Percentiles rank a stretch among this genome's conserved stretches.
phyloP scores from a whole-genome alignment of 345 rosid genomes.

The Citrus inodora region DNA sequence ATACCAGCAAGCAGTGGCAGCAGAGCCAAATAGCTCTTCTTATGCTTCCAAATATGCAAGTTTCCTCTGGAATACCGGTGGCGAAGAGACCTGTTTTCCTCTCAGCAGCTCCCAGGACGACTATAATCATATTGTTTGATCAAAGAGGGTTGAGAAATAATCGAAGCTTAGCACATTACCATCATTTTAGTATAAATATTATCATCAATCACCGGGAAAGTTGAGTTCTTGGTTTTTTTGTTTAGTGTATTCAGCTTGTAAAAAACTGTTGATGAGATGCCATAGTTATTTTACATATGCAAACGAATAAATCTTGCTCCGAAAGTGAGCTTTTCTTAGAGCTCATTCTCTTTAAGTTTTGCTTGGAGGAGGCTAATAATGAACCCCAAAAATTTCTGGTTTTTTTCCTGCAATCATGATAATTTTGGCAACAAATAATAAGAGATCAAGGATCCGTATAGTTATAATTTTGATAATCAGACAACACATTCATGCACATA shows the following conservation, averaged over 20 bases:
- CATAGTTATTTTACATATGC: neutral
- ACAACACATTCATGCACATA: neutral
- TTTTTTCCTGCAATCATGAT: neutral
- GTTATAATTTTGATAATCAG: neutral
- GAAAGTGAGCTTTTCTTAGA: too few relatives aligned
- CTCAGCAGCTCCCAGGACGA: slow-evolving; percentile 13
- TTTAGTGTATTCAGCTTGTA: neutral
- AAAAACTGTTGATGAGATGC: neutral
- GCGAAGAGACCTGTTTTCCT: slow-evolving; percentile 67
- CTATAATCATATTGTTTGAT: neutral
- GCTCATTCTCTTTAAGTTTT: neutral
- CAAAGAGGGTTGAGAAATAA: neutral
- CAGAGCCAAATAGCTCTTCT: slow-evolving; percentile 44
- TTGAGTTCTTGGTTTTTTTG: neutral
- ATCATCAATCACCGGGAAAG: neutral
- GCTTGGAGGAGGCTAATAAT: neutral
- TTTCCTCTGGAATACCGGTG: slow-evolving; percentile 78
- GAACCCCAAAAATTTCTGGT: neutral
- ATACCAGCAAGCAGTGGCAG: slow-evolving; percentile 57
- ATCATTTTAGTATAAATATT: neutral
- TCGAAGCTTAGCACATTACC: neutral
- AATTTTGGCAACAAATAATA: neutral
- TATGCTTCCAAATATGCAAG: slow-evolving; percentile 60
- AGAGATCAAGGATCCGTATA: too few relatives aligned
- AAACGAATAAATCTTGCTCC: neutral